These are phyloP conservation scores for Euphrasia arctica DNA, from an alignment of 305 asterid genomes.

Conservation along the genomic window DNA sequence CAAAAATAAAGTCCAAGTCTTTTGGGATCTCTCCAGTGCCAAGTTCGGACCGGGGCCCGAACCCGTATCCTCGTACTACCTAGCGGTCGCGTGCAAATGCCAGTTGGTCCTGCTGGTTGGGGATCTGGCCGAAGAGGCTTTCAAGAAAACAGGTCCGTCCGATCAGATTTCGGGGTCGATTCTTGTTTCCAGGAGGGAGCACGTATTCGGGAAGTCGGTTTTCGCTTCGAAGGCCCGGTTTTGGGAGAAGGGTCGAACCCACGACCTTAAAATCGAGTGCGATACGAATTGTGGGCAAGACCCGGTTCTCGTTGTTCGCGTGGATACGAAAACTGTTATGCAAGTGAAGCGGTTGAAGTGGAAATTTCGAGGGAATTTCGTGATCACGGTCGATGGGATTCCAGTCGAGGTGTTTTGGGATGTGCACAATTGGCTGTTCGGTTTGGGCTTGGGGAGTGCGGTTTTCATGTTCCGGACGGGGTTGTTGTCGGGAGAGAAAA, in stretches of 20 bases:
- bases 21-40: slow-evolving; percentile 78
- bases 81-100: slow-evolving; percentile 57
- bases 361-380: slow-evolving; percentile 77
- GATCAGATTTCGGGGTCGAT: slow-evolving; percentile 29
- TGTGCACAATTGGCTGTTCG: slow-evolving; percentile 81
- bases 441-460: slow-evolving; percentile 55
- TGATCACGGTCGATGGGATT: slow-evolving; percentile 68
- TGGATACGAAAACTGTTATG: slow-evolving; percentile 67
- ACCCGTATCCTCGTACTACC: slow-evolving; percentile 62
- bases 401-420: slow-evolving; percentile 88
- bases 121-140: slow-evolving; percentile 75
- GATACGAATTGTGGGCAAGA: slow-evolving; percentile 41
- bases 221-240: slow-evolving; percentile 66
- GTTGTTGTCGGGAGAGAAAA: slow-evolving; percentile 55
- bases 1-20: slow-evolving; percentile 43
- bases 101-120: slow-evolving; percentile 66
- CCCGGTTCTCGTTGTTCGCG: slow-evolving; percentile 54
- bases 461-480: slow-evolving; percentile 82
- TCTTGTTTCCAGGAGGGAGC: slow-evolving; percentile 66
- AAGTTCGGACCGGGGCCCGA: slow-evolving; percentile 87
- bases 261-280: slow-evolving; percentile 73
- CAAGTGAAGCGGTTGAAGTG: slow-evolving; percentile 69
- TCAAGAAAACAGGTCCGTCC: slow-evolving; percentile 60
- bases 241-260: slow-evolving; percentile 55
- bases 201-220: slow-evolving; percentile 64